A percentile compares a stretch with the other conserved stretches of the same genome.
Evolutionary conservation across 495 filamentous ascomycete species (phyloP).

Genomic region (Hypoxylon intermedium): DNA sequence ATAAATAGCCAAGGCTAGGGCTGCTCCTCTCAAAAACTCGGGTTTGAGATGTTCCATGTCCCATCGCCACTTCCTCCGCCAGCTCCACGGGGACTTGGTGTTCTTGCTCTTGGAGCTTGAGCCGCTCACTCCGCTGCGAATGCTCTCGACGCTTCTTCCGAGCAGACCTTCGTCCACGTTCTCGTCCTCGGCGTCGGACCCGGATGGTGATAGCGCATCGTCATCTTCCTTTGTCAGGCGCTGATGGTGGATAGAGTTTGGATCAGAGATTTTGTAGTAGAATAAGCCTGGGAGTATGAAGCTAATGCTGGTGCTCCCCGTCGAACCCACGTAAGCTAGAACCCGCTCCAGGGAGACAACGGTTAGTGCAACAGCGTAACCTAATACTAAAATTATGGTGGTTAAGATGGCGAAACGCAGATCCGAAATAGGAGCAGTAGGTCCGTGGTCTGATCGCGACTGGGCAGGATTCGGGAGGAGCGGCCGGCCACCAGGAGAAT

Average conservation of each 20-base stretch:
- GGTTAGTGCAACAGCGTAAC: slow-evolving; percentile 86
- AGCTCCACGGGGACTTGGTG: slow-evolving; percentile 43
- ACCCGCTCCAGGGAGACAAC: slow-evolving; percentile 89
- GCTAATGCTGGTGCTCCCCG: slow-evolving; percentile 90
- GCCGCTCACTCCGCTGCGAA: slow-evolving; percentile 52
- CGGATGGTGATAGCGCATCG: slow-evolving; percentile 58
- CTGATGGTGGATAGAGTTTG: slow-evolving; percentile 82
- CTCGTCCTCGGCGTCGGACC: slow-evolving; percentile 56
- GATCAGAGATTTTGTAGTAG: slow-evolving; percentile 96
- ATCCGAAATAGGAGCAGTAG: slow-evolving; percentile 71
- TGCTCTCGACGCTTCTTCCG: slow-evolving; percentile 53
- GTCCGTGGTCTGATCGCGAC: slow-evolving; percentile 50
- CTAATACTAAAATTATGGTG: slow-evolving; percentile 79
- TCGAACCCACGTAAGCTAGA: slow-evolving; percentile 93
- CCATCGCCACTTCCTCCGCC: slow-evolving; percentile 52
- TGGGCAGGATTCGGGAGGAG: slow-evolving; percentile 47
- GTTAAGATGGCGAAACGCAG: slow-evolving; percentile 89
- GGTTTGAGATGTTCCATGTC: slow-evolving; percentile 58
- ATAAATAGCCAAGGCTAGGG: slow-evolving; percentile 80
- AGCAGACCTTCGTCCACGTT: slow-evolving; percentile 53
- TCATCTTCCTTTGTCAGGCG: slow-evolving; percentile 89
- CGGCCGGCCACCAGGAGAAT: slow-evolving; percentile 50
- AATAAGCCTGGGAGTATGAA: slow-evolving; percentile 96
- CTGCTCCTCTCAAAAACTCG: slow-evolving; percentile 70
- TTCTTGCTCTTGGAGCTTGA: slow-evolving; percentile 30